Evolutionary conservation across 129 eudicot genomes (phyloP).

Genomic region (Arctium minus): DNA sequence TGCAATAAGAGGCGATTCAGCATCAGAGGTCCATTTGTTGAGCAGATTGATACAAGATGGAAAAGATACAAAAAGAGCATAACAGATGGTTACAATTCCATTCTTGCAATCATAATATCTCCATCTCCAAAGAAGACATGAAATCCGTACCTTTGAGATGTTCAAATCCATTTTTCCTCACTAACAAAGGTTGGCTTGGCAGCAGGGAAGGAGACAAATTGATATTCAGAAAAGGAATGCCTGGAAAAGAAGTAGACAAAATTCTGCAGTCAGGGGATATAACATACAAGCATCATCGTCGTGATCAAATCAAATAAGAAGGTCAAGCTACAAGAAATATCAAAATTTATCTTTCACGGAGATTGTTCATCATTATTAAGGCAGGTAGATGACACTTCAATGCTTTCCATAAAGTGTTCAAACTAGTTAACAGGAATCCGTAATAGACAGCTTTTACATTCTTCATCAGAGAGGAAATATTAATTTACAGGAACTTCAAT

Average conservation of each 20-base stretch:
- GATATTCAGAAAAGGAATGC: conserved; percentile 47
- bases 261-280: conserved; percentile 4
- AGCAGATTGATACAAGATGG: background rate
- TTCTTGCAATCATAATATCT: background rate
- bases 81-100: background rate
- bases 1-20: conserved; percentile 3
- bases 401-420: background rate
- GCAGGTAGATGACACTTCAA: background rate
- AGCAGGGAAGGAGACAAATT: conserved; percentile 57
- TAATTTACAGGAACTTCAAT: background rate
- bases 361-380: background rate
- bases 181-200: conserved; percentile 38
- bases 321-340: background rate
- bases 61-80: background rate
- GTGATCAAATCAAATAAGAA: conserved; percentile 7
- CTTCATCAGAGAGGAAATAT: background rate
- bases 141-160: conserved; percentile 38
- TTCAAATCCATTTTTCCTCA: conserved; percentile 37
- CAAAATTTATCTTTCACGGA: background rate
- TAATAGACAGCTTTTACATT: background rate
- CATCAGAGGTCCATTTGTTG: background rate
- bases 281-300: background rate
- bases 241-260: conserved; percentile 30
- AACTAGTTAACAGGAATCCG: background rate
- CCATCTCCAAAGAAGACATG: background rate